Evolutionary conservation across 495 filamentous ascomycete genomes (phyloP).

Genomic region (Hyaloscypha finlandica): DNA sequence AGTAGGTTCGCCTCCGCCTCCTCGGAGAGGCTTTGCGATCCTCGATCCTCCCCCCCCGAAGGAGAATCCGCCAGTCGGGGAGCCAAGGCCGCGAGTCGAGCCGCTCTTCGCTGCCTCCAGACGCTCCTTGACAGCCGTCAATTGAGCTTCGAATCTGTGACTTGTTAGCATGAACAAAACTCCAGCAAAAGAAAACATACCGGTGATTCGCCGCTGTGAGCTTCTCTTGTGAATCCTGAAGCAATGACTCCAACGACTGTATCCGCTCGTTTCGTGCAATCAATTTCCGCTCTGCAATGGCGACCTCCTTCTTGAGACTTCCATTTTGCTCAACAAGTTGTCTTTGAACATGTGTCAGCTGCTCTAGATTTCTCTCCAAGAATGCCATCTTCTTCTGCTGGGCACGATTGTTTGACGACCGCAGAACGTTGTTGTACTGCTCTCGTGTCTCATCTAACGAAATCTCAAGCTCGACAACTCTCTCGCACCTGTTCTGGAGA

Average conservation of each 20-base stretch:
- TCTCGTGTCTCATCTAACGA: slow-evolving; percentile 94
- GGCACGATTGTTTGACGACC: slow-evolving; percentile 92
- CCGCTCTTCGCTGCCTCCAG: slow-evolving; percentile 93
- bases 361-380: slow-evolving; percentile 96
- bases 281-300: slow-evolving; percentile 95
- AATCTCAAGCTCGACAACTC: slow-evolving; percentile 97
- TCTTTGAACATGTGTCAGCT: slow-evolving; percentile 93
- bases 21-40: slow-evolving; percentile 95
- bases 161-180: slow-evolving; percentile 38
- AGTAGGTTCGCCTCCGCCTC: slow-evolving; percentile 64
- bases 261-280: slow-evolving; percentile 97
- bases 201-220: slow-evolving; percentile 92
- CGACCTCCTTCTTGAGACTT: slow-evolving; percentile 96
- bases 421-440: slow-evolving; percentile 97
- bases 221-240: slow-evolving; percentile 98
- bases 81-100: slow-evolving; percentile 76
- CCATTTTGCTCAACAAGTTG: slow-evolving; percentile 98
- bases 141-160: slow-evolving; percentile 85
- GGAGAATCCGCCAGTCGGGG: slow-evolving; percentile 68
- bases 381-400: slow-evolving; percentile 99
- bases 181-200: slow-evolving; percentile 52
- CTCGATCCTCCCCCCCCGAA: slow-evolving; percentile 74
- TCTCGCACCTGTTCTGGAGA: slow-evolving; percentile 95
- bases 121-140: slow-evolving; percentile 95
- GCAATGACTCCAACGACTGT: slow-evolving; percentile 82